Evolutionary conservation across 2,329 filamentous ascomycete species (phyloP), one percentile per base, ranked within the genome.

Genomic region (Ceratocystis cubensis): DNA sequence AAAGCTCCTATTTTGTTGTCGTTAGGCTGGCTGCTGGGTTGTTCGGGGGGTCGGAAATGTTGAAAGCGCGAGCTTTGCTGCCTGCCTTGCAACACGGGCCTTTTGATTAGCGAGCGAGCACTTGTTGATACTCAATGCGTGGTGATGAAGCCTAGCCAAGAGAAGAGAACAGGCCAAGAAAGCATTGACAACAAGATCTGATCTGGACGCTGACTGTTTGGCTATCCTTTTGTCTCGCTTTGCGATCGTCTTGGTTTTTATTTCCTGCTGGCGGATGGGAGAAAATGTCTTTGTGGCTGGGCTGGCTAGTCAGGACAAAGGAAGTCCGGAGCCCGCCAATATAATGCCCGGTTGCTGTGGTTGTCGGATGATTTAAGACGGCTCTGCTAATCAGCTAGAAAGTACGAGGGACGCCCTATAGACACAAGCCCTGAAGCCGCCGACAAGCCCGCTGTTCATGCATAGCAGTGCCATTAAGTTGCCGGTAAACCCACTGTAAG

Each of bases 261-360:
- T 53, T 59, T 5, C 28, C 3, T 41, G 37, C 48, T 53, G n/a
- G 22, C 22, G n/a, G 48, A 25, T 25, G 48, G n/a, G 48, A n/a
- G 33, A 37, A 17, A 59, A 37, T 33, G 56, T 37, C 30, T 59
- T 59, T 30, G 56, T 59, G 28, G 56, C 56, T 59, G 56, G 28
- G 10, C 37, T 41, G 37, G 37, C 37, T 37, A 28, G 5, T 22
- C 46, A 48, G 22, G 48, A 1, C 48, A n/a, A 37, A 59, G 25
- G 56, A 30, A 59, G 56, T 59, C 56, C 56, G 56, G 56, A 59
- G 56, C 56, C 17, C 56, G 56, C 56, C 56, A 59, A 59, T 28
- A 33, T 37, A 59, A 59, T 59, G 56, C 56, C 56, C 56, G 56
- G 30, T 59, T 59, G 56, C 56, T 37, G 28, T 59, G 56, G 56